Percentiles rank a stretch among this genome's conserved stretches.
These are phyloP conservation scores for Pterocarpus santalinus DNA, from an alignment of 306 rosid genomes.

Conservation along the genomic window DNA sequence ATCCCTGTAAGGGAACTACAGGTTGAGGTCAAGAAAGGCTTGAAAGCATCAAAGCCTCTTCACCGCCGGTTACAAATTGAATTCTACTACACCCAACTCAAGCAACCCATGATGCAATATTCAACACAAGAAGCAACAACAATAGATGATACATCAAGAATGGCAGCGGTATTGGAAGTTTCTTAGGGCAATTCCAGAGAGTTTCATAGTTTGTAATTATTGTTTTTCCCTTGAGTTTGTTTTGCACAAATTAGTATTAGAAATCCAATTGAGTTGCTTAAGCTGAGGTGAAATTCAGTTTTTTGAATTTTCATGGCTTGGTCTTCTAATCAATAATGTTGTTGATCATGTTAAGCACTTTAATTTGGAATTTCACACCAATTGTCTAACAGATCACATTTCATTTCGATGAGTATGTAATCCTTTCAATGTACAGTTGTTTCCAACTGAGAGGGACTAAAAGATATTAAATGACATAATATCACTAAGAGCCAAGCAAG, in stretches of 20 bases:
- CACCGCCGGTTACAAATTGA: conserved; percentile 81
- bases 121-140: neutral
- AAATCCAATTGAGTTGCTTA: conserved; percentile 20
- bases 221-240: conserved; percentile 21
- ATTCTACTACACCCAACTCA: conserved; percentile 61
- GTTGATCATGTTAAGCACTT: neutral
- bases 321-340: conserved; percentile 34
- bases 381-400: neutral
- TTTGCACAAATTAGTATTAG: neutral
- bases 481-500: no score
- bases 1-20: conserved; percentile 77
- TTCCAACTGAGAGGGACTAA: no score
- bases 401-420: neutral
- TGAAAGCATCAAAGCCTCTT: conserved; percentile 67
- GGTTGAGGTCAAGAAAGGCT: conserved; percentile 74
- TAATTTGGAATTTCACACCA: neutral
- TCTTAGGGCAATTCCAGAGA: neutral
- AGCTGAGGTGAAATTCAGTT: conserved; percentile 26
- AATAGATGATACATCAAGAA: neutral
- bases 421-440: no score
- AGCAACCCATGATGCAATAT: neutral
- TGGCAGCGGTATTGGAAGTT: neutral
- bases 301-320: conserved; percentile 27
- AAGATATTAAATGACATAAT: no score
- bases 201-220: neutral